Base-by-base conservation (phyloP, 108 stramenopile genomes). In the Skeletonema tropicum region DNA sequence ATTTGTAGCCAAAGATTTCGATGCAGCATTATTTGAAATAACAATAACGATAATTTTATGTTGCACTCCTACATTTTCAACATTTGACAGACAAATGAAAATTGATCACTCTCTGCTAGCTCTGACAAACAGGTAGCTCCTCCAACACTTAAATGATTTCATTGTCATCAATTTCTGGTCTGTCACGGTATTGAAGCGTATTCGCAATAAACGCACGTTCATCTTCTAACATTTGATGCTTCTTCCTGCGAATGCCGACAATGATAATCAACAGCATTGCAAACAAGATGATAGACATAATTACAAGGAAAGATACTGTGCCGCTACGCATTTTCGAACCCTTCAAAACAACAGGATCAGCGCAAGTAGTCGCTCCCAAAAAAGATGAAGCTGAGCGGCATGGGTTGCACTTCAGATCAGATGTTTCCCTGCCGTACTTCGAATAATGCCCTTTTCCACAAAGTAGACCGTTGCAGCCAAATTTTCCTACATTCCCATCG, bases 401-500 rank as follows among this genome's bases (percentile, higher is more conserved):
- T 42, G 38, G 39, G 15, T 31, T 6, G 33, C 73, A 74, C 35
- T 26, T 25, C 30, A 6, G 46, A 12, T 71, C 12, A 2, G 60
- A 64, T n/a, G 70, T 73, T 45, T 77, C 64, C 38, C 71, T 64
- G 32, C 76, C 76, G 64, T 31, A 23, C 19, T 52, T 73, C 9
- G 71, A 64, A 41, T 65, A 71, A 32, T 77, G 21, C 30, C 84
- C 38, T 85, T 41, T 63, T 74, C 69, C 58, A 73, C 74, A 68
- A 80, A 70, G 58, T 70, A 68, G 41, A 80, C 74, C 57, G 69
- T 41, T 21, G 75, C 58, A 60, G 80, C 86, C 48, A 70, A 58
- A 70, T 48, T 48, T 46, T 79, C 83, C 76, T 77, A 74, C 48
- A 78, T 74, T 74, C 83, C 86, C 71, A 71, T 82, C 59, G 75